Percentiles rank a stretch among this genome's conserved stretches.
These are phyloP conservation scores for Aphanomyces cochlioides DNA, from an alignment of 352 stramenopile species.

Conservation along the genomic window DNA sequence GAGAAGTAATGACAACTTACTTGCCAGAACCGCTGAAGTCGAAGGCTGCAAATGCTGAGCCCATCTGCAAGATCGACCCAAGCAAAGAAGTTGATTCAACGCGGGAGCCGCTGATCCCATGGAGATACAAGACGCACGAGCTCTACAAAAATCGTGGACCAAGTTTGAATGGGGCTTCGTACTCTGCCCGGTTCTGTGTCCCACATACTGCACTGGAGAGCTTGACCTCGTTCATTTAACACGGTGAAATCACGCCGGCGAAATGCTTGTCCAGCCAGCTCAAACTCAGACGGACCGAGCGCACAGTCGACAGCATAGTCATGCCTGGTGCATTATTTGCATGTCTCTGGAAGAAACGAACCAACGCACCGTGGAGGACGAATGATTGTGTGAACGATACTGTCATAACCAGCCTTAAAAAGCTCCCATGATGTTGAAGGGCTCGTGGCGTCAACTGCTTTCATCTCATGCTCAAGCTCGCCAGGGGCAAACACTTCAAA, in stretches of 20 bases:
- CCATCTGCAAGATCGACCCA: conserved; percentile 7
- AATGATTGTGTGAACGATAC: conserved; percentile 25
- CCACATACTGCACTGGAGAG: conserved; percentile 24
- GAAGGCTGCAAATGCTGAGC: conserved; percentile 12
- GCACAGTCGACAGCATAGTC: conserved; percentile 1
- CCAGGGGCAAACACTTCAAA: conserved; percentile 24
- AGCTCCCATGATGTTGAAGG: conserved; percentile 23
- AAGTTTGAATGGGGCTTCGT: neutral
- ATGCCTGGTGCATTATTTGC: conserved; percentile 7
- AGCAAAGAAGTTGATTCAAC: conserved; percentile 19
- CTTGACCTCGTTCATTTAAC: neutral
- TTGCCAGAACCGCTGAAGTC: conserved; percentile 23
- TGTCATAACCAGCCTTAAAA: conserved; percentile 25
- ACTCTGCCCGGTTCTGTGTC: conserved; percentile 3
- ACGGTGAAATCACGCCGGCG: conserved; percentile 7
- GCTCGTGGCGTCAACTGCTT: neutral
- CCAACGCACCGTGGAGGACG: conserved; percentile 15
- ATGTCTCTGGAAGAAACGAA: neutral
- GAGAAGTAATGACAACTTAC: conserved; percentile 4
- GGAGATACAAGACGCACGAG: conserved; percentile 23
- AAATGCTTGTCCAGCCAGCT: neutral
- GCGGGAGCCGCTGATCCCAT: conserved; percentile 27
- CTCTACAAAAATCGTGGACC: conserved; percentile 2
- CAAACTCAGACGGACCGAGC: conserved; percentile 8
- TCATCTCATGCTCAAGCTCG: conserved; percentile 20